Base-by-base conservation (phyloP, 2,329 filamentous ascomycete species). In the Pseudogymnoascus sp. region DNA sequence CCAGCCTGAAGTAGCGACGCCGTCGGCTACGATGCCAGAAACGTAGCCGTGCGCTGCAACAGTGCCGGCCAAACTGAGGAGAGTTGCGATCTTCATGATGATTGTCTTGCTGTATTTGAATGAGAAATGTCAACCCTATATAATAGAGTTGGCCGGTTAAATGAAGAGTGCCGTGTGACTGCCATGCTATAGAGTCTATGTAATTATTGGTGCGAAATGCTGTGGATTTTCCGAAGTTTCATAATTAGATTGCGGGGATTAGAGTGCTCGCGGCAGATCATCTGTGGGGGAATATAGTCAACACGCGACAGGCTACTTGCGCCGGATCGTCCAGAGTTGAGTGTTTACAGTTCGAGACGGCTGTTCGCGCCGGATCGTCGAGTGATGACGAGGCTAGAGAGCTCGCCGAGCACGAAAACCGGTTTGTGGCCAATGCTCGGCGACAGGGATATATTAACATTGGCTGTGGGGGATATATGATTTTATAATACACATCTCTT, bases 41-140 rank as follows among this genome's bases (percentile, higher is more conserved):
- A 80, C 76, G 60, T 71, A 74, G 36, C 79, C 80, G 70, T 82
- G 79, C 62, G 77, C 79, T 63, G 75, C 71, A 62, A 75, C 77
- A 35, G 74, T 72, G 63, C 76, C 68, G 60, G 72, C 76, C 28
- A 55, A 33, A 33, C 8, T 28, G 28, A 55, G 49, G 49, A 55
- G 33, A 22, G 49, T 35, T 55, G 49, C 28, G 16, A 55, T 33
- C 49, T 55, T 55, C 49, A 55, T 55, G 28, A 55, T 55, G 45
- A 52, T 52, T 30, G 49, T 33, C 49, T 33, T 55, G 49, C 16
- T 33, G 49, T 28, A 33, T 55, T 33, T 19, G n/a, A 55, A 55
- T 35, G 49, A 22, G 49, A 55, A 55, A 55, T 33, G 9, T 14
- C 16, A 35, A 35, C 5, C 28, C 16, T 55, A 55, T 55, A 55